Percentiles rank a stretch among this genome's conserved stretches.
Conservation (phyloP, 257 asterid species). For the Solanum sparsipilum region DNA sequence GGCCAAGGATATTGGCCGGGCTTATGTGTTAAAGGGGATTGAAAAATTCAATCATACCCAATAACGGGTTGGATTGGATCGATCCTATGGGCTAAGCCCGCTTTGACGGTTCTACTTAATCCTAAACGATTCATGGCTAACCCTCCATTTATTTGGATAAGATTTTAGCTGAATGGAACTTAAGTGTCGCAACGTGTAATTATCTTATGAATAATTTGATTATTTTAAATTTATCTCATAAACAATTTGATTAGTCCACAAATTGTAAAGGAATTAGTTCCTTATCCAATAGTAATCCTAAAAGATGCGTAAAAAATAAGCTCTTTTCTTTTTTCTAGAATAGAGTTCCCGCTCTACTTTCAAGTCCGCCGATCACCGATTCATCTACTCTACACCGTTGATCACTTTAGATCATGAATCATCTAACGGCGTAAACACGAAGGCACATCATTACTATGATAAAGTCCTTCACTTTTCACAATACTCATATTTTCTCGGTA, state of each 20-base stretch:
- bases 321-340: neutral
- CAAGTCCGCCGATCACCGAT: neutral
- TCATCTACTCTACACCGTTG: neutral
- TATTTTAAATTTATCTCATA: neutral
- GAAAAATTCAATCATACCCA: too few relatives aligned
- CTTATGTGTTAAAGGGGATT: too few relatives aligned
- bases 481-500: neutral
- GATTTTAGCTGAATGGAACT: neutral
- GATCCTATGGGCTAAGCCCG: too few relatives aligned
- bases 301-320: neutral
- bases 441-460: neutral
- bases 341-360: neutral
- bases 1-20: too few relatives aligned
- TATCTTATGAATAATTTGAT: neutral
- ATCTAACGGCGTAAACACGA: neutral
- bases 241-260: neutral
- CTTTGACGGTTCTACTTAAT: neutral
- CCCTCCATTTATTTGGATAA: neutral
- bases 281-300: neutral
- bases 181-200: neutral
- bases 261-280: neutral
- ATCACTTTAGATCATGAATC: neutral
- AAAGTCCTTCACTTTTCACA: neutral
- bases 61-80: fast-evolving
- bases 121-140: neutral